Evolutionary conservation across 768 basidiomycete genomes (phyloP).

Genomic region (Leccinum pellstonianum): DNA sequence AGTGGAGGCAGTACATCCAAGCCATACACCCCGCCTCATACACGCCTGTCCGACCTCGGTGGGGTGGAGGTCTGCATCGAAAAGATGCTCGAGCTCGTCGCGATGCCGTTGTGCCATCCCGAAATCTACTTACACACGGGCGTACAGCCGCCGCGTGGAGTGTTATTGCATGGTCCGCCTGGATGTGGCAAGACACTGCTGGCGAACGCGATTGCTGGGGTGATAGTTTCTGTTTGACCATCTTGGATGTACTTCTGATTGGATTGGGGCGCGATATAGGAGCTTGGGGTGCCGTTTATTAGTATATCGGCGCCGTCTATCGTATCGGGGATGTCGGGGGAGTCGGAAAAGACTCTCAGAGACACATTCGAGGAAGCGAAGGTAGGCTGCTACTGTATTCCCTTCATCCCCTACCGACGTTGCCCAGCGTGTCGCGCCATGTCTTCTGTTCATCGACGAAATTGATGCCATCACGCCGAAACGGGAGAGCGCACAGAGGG

Average conservation of each 20-base stretch:
- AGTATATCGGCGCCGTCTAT: constrained; percentile 93
- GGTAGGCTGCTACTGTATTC: constrained; percentile 39
- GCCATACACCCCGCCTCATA: constrained; percentile 63
- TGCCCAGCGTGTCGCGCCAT: constrained; percentile 79
- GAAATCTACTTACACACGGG: constrained; percentile 95
- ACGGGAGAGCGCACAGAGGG: constrained; percentile 94
- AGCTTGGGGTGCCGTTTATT: constrained; percentile 91
- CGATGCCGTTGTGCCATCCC: constrained; percentile 91
- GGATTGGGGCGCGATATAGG: constrained; percentile 43
- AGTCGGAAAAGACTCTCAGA: constrained; percentile 93
- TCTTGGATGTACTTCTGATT: not conserved
- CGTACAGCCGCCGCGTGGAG: constrained; percentile 88
- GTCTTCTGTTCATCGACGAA: constrained; percentile 94
- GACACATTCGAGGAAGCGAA: constrained; percentile 98
- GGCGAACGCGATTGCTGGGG: constrained; percentile 94
- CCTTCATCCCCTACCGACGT: not conserved
- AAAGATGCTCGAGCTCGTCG: constrained; percentile 94
- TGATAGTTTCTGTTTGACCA: constrained; percentile 37
- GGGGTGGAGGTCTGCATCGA: constrained; percentile 85
- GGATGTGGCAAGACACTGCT: constrained; percentile 96
- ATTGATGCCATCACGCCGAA: constrained; percentile 98
- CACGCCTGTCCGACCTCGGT: constrained; percentile 81
- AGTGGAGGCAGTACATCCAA: constrained; percentile 24
- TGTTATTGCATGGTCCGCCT: constrained; percentile 91
- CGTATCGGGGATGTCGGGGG: constrained; percentile 97